Evolutionary conservation across 331 rosid species (phyloP), one percentile per base, ranked within the genome.

Genomic region (Acacia concinna): DNA sequence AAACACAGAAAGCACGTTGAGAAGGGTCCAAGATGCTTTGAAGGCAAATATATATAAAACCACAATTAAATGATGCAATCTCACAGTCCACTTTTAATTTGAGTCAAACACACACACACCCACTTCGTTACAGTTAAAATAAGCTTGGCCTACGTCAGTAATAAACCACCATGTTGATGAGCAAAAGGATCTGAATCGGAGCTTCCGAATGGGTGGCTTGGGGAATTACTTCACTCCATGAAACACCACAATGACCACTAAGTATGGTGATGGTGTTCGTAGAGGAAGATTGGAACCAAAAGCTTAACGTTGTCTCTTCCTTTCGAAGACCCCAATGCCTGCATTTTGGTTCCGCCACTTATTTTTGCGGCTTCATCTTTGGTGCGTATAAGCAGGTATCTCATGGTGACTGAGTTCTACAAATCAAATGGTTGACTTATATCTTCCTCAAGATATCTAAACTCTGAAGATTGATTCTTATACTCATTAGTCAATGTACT

Each of bases 321-420:
- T 63, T 68, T 52, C 32, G 81, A 47, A 68, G 80, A 68, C 77
- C 84, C 78, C 78, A 81, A 76, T 81, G 85, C 85, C 63, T 62
- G 71, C 76, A 49, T 28, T 81, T 81, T 63, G 74, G 68, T 60
- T 62, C 32, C 62, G 32, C 6, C 18, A 35, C n/a, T 35, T 2
- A 35, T 2, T 32, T 76, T 17, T 23, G 17, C 56, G 5, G 2
- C 6, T 18, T 12, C 37, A 41, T 4, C n/a, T 4, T 6, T 38
- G 6, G 43, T 38, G 43, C 8, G 1, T 2, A 38, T 38, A 38
- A 43, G 47, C 17, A 60, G n/a, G 67, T 13, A 27, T 34, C 14
- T 71, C 73, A 75, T 68, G 81, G 76, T 57, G 62, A 75, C 76
- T 27, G 76, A 75, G 56, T 56, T 68, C 47, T 34, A 69, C 30